These are phyloP conservation scores for Lathyrus sativus DNA, from an alignment of 306 rosid genomes.

Conservation along the genomic window DNA sequence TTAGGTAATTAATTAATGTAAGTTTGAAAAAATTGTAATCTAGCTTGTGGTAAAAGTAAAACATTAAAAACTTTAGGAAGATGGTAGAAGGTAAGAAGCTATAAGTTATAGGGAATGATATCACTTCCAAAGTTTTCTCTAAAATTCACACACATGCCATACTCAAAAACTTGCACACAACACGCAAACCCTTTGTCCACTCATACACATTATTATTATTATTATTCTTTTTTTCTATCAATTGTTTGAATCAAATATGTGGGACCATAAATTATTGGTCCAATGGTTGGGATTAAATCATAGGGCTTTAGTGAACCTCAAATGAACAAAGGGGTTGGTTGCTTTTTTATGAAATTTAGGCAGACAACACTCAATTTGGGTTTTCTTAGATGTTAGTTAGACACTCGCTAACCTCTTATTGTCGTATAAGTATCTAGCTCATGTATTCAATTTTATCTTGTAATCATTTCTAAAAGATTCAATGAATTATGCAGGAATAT, in stretches of 20 bases:
- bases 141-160: constrained; percentile 45
- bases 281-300: constrained; percentile 33
- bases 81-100: constrained; percentile 40
- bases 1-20: constrained; percentile 36
- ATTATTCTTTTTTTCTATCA: too few relatives aligned
- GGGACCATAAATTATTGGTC: constrained; percentile 44
- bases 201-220: constrained; percentile 58
- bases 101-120: constrained; percentile 65
- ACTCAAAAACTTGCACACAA: constrained; percentile 66
- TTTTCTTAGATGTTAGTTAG: constrained; percentile 56
- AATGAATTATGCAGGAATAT: too few relatives aligned
- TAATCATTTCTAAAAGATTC: too few relatives aligned
- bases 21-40: constrained; percentile 38
- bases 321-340: constrained; percentile 42
- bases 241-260: constrained; percentile 28
- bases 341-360: constrained; percentile 53
- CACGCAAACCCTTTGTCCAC: constrained; percentile 91
- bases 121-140: constrained; percentile 48
- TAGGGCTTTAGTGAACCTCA: constrained; percentile 44
- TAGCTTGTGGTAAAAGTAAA: constrained; percentile 31
- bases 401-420: too few relatives aligned
- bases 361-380: constrained; percentile 51
- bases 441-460: too few relatives aligned
- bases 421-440: too few relatives aligned
- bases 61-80: constrained; percentile 41